A percentile compares a stretch with the other conserved stretches of the same genome.
Conservation (phyloP, 78 protist genomes). For the Diacronema lutheri region DNA sequence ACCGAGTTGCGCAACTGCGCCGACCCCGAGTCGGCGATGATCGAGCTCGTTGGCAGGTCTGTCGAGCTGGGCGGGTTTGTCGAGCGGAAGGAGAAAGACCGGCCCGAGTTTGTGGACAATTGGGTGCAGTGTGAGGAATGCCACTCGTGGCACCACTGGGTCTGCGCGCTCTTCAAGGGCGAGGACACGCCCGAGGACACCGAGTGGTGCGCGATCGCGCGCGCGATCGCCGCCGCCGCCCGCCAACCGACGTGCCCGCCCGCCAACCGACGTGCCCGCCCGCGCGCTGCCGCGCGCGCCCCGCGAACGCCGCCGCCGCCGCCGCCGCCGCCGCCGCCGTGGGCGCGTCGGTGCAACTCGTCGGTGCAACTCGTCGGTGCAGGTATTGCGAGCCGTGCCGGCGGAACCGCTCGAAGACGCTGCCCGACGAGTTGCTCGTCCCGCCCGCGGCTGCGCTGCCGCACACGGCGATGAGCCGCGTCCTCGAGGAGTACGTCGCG, state of each 20-base stretch:
- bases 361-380: too few species aligned
- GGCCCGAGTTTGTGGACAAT: conserved; percentile 23
- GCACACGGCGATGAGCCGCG: not conserved
- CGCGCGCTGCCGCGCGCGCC: too few species aligned
- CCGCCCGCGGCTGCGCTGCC: not conserved
- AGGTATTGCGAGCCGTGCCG: conserved; percentile 11
- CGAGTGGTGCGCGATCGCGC: too few species aligned
- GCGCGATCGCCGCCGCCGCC: too few species aligned
- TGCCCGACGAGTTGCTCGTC: not conserved
- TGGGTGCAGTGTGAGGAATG: conserved; percentile 30
- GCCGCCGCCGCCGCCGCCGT: too few species aligned
- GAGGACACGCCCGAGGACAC: conserved; percentile 29
- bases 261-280: too few species aligned
- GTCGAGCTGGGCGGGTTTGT: not conserved
- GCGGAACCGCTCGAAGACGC: not conserved
- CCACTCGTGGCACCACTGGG: conserved; percentile 2
- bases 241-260: too few species aligned
- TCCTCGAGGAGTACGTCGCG: not conserved
- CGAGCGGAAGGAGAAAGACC: conserved; percentile 16
- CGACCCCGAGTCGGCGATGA: too few species aligned
- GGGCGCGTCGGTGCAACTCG: too few species aligned
- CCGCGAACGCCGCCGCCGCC: too few species aligned
- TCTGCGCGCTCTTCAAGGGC: conserved; percentile 11
- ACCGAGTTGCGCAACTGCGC: not conserved
- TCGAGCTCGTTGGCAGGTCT: too few species aligned